Base-by-base conservation (phyloP, 176 grass and related monocot species). In the Cocos nucifera region DNA sequence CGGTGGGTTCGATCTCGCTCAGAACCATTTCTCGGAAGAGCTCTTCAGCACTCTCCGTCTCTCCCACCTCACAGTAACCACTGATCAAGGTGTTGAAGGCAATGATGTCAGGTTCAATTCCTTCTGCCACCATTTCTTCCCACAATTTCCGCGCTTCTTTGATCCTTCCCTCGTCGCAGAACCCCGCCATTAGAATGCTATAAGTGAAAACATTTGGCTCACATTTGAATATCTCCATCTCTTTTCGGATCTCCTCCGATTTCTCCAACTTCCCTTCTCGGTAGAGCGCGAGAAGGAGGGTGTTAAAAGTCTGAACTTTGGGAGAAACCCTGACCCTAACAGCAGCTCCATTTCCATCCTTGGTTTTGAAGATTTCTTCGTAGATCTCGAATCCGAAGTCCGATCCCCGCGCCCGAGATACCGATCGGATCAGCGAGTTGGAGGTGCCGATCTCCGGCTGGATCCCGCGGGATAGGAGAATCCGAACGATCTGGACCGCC, bases 21-120 rank as follows among this genome's bases (percentile, higher is more conserved):
- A 84, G 58, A 52, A 64, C 67, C 73, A 91, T 86, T 24, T 78
- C 63, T 69, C 69, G 78, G 10, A 75, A 83, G 71, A 92, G 76
- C 48, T 84, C 80, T 58, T 92, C 80, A 4, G 70, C 88, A 57
- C 30, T 67, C 15, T 28, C 55, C 28, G 84, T 59, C 64, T 78
- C 69, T 26, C 73, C 77, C 9, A 17, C 39, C 44, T 15, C 54
- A 30, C 77, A 80, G 35, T 89, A 80, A 21, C 83, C 73, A 9
- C 77, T 19, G 17, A 89, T 83, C 60, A 84, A 53, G 7, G 80
- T 87, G 56, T 87, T 87, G 62, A 87, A 87, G 0, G 80, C 18
- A 10, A 66, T 62, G 23, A 87, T 57, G 58, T 83, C 73, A 1
- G 77, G 71, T 17, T 75, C 64, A n/a, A 74, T 74, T 5, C 59